Evolutionary conservation across 1,139 yeast genomes (phyloP).

Genomic region (Geotrichum siamense): DNA sequence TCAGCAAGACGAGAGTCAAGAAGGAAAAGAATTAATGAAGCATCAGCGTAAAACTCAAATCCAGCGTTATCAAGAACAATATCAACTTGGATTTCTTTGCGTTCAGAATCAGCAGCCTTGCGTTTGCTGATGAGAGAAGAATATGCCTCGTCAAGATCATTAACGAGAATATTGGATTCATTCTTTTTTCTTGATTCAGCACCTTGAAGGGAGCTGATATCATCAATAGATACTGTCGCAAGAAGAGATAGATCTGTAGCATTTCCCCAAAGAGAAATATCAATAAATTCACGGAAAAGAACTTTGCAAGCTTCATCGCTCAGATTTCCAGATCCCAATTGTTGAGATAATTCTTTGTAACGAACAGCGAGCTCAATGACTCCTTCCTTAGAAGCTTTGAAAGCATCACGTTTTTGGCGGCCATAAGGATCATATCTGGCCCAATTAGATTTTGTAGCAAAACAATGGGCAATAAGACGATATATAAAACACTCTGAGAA

Average conservation of each 20-base stretch:
- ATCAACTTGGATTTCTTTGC: constrained; percentile 49
- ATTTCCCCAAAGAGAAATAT: constrained; percentile 94
- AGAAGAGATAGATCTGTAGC: constrained; percentile 89
- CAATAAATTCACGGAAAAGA: constrained; percentile 59
- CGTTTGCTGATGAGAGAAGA: constrained; percentile 30
- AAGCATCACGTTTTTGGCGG: constrained; percentile 61
- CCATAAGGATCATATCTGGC: constrained; percentile 63
- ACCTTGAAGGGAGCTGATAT: constrained; percentile 86
- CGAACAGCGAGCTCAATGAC: constrained; percentile 76
- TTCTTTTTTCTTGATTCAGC: constrained; percentile 77
- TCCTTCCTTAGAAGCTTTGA: constrained; percentile 66
- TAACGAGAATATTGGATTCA: constrained; percentile 72
- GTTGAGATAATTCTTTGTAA: constrained; percentile 45
- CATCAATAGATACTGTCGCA: constrained; percentile 62
- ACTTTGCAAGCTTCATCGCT: constrained; percentile 44
- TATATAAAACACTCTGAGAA: constrained; percentile 80
- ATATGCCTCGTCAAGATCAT: constrained; percentile 73
- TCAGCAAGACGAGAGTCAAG: constrained; percentile 61
- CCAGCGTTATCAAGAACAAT: constrained; percentile 92
- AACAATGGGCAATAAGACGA: constrained; percentile 48
- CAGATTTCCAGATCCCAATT: constrained; percentile 32
- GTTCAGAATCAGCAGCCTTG: constrained; percentile 22
- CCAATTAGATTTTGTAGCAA: constrained; percentile 45
- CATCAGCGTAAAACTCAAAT: constrained; percentile 86
- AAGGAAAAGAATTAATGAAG: constrained; percentile 65